These are phyloP conservation scores for Starmerella stigmatis DNA, from an alignment of 805 yeast genomes.

Conservation along the genomic window DNA sequence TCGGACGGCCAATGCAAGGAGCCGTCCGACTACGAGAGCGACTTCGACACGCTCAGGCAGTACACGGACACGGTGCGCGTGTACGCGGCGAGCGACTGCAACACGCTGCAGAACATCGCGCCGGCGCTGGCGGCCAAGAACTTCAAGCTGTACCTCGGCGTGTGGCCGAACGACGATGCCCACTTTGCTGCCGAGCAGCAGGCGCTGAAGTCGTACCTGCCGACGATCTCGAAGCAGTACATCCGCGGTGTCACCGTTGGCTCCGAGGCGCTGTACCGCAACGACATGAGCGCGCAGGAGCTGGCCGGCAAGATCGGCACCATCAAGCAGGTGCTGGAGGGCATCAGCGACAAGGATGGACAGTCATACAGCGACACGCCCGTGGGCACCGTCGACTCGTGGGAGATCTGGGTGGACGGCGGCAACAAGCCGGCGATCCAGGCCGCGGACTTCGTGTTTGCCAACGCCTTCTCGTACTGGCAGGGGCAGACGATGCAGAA, in stretches of 20 bases:
- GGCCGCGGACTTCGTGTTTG: slow-evolving; percentile 77
- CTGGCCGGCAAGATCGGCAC: slow-evolving; percentile 59
- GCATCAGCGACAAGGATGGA: slow-evolving; percentile 70
- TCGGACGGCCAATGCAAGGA: slow-evolving; percentile 62
- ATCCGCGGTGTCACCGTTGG: slow-evolving; percentile 79
- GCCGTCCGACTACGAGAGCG: slow-evolving; percentile 57
- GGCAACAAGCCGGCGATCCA: slow-evolving; percentile 56
- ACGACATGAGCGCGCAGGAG: slow-evolving; percentile 62
- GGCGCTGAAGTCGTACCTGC: slow-evolving; percentile 63
- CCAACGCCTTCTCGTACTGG: slow-evolving; percentile 98
- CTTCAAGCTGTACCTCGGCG: slow-evolving; percentile 68
- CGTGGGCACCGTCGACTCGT: slow-evolving; percentile 92
- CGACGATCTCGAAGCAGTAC: slow-evolving; percentile 49
- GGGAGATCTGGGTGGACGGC: slow-evolving; percentile 85
- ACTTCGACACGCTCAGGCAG: slow-evolving; percentile 47
- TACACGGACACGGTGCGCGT: slow-evolving; percentile 65
- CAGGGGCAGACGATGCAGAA: slow-evolving; percentile 84
- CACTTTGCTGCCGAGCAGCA: slow-evolving; percentile 65
- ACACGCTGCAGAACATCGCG: slow-evolving; percentile 71
- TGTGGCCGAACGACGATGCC: slow-evolving; percentile 86
- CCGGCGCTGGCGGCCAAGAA: slow-evolving; percentile 77
- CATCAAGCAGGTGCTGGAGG: slow-evolving; percentile 48
- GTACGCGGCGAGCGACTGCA: slow-evolving; percentile 89
- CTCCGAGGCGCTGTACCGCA: slow-evolving; percentile 91
- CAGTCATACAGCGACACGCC: slow-evolving; percentile 56